Evolutionary conservation across 331 rosid genomes (phyloP).

Genomic region (Stylosanthes scabra): DNA sequence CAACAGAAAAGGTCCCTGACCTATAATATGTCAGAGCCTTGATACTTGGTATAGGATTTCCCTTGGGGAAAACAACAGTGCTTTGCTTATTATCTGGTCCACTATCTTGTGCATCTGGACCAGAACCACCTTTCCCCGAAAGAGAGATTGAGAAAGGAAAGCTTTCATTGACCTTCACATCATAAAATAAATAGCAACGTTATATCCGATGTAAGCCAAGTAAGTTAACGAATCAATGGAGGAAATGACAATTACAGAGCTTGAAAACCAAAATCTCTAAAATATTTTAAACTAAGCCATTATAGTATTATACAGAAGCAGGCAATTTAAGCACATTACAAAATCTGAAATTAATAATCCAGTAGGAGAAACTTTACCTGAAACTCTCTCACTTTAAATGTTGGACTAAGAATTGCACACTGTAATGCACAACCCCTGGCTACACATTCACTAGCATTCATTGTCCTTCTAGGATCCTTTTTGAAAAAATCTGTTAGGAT

Average conservation of each 20-base stretch:
- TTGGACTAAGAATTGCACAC: slow-evolving; percentile 97
- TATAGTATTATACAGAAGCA: too few species aligned
- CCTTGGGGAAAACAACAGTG: slow-evolving; percentile 78
- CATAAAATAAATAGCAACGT: not conserved
- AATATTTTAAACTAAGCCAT: not conserved
- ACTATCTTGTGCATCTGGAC: slow-evolving; percentile 66
- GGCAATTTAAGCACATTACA: too few species aligned
- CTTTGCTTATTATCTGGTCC: slow-evolving; percentile 60
- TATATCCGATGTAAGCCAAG: not conserved
- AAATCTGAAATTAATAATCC: not conserved
- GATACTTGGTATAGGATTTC: slow-evolving; percentile 79
- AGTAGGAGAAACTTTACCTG: slow-evolving; percentile 57
- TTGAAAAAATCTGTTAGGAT: slow-evolving; percentile 84
- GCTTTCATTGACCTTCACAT: slow-evolving; percentile 79
- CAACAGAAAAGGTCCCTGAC: slow-evolving; percentile 77
- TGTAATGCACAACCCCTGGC: slow-evolving; percentile 93
- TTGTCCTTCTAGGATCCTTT: slow-evolving; percentile 96
- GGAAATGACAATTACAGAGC: not conserved
- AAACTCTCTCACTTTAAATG: slow-evolving; percentile 94
- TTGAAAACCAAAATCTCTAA: not conserved
- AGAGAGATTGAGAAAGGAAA: slow-evolving; percentile 79
- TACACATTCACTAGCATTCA: slow-evolving; percentile 98
- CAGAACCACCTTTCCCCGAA: slow-evolving; percentile 87
- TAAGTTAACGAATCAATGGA: not conserved
- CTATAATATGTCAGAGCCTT: slow-evolving; percentile 80